Percentiles rank a stretch among this genome's conserved stretches.
Conservation (phyloP, 2,329 filamentous ascomycete genomes). For the Neophaeococcomyces mojaviensis region DNA sequence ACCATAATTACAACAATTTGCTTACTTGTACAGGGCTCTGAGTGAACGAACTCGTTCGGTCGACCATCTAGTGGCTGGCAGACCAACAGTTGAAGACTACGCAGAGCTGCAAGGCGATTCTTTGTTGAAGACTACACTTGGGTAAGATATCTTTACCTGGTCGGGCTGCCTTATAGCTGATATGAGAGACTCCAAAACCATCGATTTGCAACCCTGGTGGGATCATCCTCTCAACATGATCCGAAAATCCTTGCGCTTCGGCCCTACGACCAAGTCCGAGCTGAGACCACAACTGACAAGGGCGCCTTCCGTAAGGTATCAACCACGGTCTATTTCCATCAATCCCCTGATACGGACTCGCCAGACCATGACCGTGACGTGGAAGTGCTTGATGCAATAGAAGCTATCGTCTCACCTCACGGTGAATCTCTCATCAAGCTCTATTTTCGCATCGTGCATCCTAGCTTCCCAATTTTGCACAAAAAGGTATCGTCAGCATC, state of each 20-base stretch:
- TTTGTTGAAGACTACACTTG: too few relatives aligned
- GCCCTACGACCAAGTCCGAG: constrained; percentile 20
- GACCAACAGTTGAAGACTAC: too few relatives aligned
- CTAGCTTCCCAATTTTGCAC: constrained; percentile 73
- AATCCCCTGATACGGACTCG: constrained; percentile 21
- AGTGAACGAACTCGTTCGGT: too few relatives aligned
- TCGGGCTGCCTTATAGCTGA: too few relatives aligned
- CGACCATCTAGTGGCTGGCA: too few relatives aligned
- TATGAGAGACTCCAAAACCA: too few relatives aligned
- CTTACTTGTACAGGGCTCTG: too few relatives aligned
- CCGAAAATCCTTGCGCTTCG: constrained; percentile 20
- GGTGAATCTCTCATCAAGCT: constrained; percentile 70
- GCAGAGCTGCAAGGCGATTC: too few relatives aligned
- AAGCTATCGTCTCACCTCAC: constrained; percentile 67
- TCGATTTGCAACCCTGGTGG: too few relatives aligned
- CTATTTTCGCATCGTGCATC: constrained; percentile 75
- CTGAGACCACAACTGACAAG: constrained; percentile 19
- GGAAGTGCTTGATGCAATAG: constrained; percentile 39
- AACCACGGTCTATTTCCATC: constrained; percentile 22
- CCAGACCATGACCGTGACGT: constrained; percentile 21
- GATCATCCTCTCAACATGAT: constrained; percentile 23
- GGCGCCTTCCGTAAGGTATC: constrained; percentile 23
- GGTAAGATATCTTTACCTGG: too few relatives aligned
- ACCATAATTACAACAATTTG: not conserved
- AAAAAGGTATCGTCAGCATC: too few relatives aligned